Base-by-base conservation (phyloP, 1,284 basidiomycete species). In the Puccinia brachypodii region DNA sequence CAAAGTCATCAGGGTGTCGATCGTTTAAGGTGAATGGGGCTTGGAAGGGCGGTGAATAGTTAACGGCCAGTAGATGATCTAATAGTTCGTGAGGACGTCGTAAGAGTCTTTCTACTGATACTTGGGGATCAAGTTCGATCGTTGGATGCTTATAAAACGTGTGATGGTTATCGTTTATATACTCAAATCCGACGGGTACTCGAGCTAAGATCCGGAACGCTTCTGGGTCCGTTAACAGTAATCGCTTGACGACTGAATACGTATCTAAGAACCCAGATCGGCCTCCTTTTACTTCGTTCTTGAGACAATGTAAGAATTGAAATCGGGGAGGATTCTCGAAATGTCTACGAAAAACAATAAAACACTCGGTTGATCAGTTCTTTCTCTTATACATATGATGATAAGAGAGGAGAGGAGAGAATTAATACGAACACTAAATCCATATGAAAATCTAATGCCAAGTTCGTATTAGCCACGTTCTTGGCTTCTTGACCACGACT, bases 11-110 rank as follows among this genome's bases (percentile, higher is more conserved):
- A 1, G 40, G 64, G 16, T n/a, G n/a, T 82, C 81, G 14, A 80
- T 56, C 6, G 83, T 62, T 13, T 82, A 78, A 73, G 1, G 86
- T 85, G 9, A 87, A 73, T 0, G 93, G 93, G 0, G 92, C 94
- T 88, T 98, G 95, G 89, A 98, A 99, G 0, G 96, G 96, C 0
- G 96, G 96, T 3, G 93, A 93, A 87, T 97, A 98, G 87, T 96
- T 97, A 85, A 98, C 90, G 82, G 91, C 90, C 60, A 87, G 87
- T 83, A 94, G 1, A 62, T 44, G 80, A 75, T 60, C 84, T 82
- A 77, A 64, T 58, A 38, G 82, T 76, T 28, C 82, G 82, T 76
- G 36, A 0, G 68, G 68, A 0, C 56, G 36, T 25, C 60, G 68
- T 16, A 82, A 75, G 16, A 64, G 47, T 78, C 38, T 6, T 16